A percentile compares a stretch with the other conserved stretches of the same genome.
phyloP scores from a whole-genome alignment of 1,139 yeast genomes.

The Trichomonascaceae sp. region DNA sequence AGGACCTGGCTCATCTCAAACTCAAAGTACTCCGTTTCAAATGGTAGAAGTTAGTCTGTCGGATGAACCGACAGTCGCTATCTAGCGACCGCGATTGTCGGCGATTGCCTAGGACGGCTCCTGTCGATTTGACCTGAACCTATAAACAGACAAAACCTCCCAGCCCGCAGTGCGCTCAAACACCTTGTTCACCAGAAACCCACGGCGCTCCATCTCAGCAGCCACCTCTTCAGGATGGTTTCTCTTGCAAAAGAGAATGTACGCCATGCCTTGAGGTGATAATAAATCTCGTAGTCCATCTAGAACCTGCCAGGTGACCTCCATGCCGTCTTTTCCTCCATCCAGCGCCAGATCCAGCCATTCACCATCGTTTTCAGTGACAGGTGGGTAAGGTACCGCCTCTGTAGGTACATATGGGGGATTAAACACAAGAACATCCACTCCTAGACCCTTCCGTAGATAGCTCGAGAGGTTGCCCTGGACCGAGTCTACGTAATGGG shows the following conservation, averaged over 20 bases:
- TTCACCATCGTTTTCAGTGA: slow-evolving; percentile 29
- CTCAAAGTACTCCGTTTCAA: too few species aligned
- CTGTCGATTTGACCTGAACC: too few species aligned
- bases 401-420: slow-evolving; percentile 93
- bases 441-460: slow-evolving; percentile 30
- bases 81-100: too few species aligned
- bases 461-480: slow-evolving; percentile 45
- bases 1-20: too few species aligned
- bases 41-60: too few species aligned
- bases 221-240: slow-evolving; percentile 61
- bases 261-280: slow-evolving; percentile 54
- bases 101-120: too few species aligned
- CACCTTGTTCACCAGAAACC: slow-evolving; percentile 44
- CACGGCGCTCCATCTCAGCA: slow-evolving; percentile 31
- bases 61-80: too few species aligned
- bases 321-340: slow-evolving; percentile 90
- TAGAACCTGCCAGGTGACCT: slow-evolving; percentile 54
- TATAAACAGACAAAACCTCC: slow-evolving; percentile 70
- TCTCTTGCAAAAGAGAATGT: slow-evolving; percentile 74
- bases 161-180: slow-evolving; percentile 78
- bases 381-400: slow-evolving; percentile 37
- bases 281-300: slow-evolving; percentile 37
- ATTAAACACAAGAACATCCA: slow-evolving; percentile 72
- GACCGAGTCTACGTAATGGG: slow-evolving; percentile 36
- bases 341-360: slow-evolving; percentile 85